phyloP scores from a whole-genome alignment of 805 yeast species.

The Ogataea dorogensis region DNA sequence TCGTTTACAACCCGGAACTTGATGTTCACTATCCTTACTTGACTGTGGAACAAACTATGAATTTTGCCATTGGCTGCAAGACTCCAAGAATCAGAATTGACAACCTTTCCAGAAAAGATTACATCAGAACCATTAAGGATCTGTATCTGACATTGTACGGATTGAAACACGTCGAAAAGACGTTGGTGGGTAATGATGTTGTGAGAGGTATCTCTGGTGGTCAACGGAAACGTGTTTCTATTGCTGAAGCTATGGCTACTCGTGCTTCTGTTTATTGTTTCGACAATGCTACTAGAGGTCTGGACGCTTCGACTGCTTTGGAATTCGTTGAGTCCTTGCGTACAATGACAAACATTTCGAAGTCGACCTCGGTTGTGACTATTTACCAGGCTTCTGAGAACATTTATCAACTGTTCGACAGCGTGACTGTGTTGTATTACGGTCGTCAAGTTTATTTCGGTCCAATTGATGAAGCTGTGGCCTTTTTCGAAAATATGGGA shows the following conservation, averaged over 20 bases:
- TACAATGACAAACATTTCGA: slow-evolving; percentile 54
- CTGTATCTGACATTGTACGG: slow-evolving; percentile 54
- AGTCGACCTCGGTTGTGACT: slow-evolving; percentile 60
- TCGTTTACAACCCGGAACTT: slow-evolving; percentile 54
- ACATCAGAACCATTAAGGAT: slow-evolving; percentile 44
- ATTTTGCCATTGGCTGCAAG: slow-evolving; percentile 53
- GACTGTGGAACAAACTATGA: slow-evolving; percentile 54
- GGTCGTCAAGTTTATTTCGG: slow-evolving; percentile 66
- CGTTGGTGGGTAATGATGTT: slow-evolving; percentile 65
- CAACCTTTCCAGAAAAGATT: slow-evolving; percentile 39
- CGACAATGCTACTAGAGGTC: slow-evolving; percentile 72
- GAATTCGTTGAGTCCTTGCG: slow-evolving; percentile 62
- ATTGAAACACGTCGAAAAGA: slow-evolving; percentile 56
- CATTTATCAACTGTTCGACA: slow-evolving; percentile 59
- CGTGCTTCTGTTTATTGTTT: slow-evolving; percentile 57
- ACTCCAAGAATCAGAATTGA: slow-evolving; percentile 51
- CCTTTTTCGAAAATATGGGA: slow-evolving; percentile 59
- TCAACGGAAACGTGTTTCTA: slow-evolving; percentile 68
- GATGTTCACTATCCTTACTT: slow-evolving; percentile 58
- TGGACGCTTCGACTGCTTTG: slow-evolving; percentile 68
- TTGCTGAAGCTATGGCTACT: slow-evolving; percentile 60
- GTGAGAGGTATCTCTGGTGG: slow-evolving; percentile 74
- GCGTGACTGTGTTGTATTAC: slow-evolving; percentile 55
- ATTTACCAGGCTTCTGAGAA: slow-evolving; percentile 69
- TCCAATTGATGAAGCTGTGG: slow-evolving; percentile 49